These are phyloP conservation scores for Rhynchosporium secalis DNA, from an alignment of 2,329 filamentous ascomycete genomes.

Conservation along the genomic window DNA sequence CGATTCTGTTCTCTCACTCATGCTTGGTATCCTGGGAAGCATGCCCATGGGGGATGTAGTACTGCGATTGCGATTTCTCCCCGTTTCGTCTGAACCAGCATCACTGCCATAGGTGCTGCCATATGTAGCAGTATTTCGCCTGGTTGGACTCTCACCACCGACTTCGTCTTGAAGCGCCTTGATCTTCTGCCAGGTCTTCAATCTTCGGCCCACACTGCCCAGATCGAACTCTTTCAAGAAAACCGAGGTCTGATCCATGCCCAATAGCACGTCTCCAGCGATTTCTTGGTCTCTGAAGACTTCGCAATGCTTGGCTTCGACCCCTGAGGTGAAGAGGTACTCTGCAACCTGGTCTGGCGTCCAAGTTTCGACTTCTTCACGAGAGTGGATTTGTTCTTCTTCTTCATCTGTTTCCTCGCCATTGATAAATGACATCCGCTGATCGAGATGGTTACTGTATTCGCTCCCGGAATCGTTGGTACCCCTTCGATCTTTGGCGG, in stretches of 20 bases:
- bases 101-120: conserved; percentile 62
- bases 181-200: conserved; percentile 97
- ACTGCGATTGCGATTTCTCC: conserved; percentile 47
- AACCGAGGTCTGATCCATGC: conserved; percentile 92
- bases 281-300: conserved; percentile 97
- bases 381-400: conserved; percentile 68
- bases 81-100: conserved; percentile 54
- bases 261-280: conserved; percentile 84
- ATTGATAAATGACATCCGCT: conserved; percentile 85
- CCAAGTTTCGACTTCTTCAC: conserved; percentile 78
- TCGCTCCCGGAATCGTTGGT: conserved; percentile 82
- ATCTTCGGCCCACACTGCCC: conserved; percentile 81
- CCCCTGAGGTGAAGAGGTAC: conserved; percentile 79
- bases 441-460: conserved; percentile 77
- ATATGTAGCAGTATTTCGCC: conserved; percentile 56
- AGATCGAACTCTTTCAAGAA: conserved; percentile 96
- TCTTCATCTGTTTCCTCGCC: conserved; percentile 96
- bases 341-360: conserved; percentile 80
- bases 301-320: conserved; percentile 88
- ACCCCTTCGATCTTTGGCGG: conserved; percentile 51
- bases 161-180: conserved; percentile 89
- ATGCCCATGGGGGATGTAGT: conserved; percentile 30
- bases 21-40: conserved; percentile 36
- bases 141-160: conserved; percentile 51
- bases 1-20: conserved; percentile 35